A percentile compares a stretch with the other conserved stretches of the same genome.
phyloP scores from a whole-genome alignment of 345 rosid genomes.

The Populus tremula region DNA sequence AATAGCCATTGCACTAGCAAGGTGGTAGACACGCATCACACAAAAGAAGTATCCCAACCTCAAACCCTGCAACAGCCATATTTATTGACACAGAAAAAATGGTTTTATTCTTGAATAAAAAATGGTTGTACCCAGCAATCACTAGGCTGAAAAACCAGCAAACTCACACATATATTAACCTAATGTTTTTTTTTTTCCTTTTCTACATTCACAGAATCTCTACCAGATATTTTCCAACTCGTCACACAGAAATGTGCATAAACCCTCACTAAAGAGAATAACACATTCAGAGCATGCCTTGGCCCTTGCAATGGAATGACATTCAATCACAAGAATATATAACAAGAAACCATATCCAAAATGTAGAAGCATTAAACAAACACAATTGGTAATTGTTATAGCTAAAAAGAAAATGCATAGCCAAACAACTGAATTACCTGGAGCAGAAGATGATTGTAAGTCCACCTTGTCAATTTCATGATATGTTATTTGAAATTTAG shows the following conservation, averaged over 20 bases:
- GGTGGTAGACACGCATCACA: too few relatives aligned
- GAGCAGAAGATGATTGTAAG: conserved; percentile 25
- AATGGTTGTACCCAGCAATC: too few relatives aligned
- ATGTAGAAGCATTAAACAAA: neutral
- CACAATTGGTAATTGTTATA: neutral
- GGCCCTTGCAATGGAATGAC: neutral
- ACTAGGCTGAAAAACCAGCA: too few relatives aligned
- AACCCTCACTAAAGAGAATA: neutral
- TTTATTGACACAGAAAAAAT: too few relatives aligned
- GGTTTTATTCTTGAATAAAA: too few relatives aligned
- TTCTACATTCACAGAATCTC: neutral
- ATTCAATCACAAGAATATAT: neutral
- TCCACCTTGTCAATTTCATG: conserved; percentile 31
- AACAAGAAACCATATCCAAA: neutral
- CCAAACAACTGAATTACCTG: conserved; percentile 41
- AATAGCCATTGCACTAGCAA: too few relatives aligned
- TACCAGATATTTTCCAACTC: neutral
- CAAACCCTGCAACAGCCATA: too few relatives aligned
- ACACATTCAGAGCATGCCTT: neutral
- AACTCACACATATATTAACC: too few relatives aligned
- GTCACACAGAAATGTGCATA: neutral
- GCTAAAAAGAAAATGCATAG: neutral
- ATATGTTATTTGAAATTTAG: conserved; percentile 56
- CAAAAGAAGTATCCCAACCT: too few relatives aligned
- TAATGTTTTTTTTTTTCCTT: neutral